Evolutionary conservation across 2,329 filamentous ascomycete species (phyloP).

Genomic region (Ophiosphaerella narmari): DNA sequence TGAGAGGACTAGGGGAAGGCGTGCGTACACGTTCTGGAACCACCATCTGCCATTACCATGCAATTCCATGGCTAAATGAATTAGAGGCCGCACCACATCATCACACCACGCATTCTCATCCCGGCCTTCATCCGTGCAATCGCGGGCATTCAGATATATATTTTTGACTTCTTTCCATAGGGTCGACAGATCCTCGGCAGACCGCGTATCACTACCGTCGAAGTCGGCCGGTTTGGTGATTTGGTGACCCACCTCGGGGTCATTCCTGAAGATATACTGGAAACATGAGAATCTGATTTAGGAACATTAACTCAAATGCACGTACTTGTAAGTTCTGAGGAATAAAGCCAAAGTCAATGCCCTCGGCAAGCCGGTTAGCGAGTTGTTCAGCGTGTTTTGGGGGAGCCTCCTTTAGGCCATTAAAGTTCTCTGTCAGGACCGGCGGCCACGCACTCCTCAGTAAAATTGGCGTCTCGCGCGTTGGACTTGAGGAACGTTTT

Average conservation of each 20-base stretch:
- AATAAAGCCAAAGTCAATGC: conserved; percentile 20
- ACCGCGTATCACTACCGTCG: conserved; percentile 9
- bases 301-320: conserved; percentile 2
- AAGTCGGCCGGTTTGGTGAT: conserved; percentile 17
- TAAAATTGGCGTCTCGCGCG: conserved; percentile 17
- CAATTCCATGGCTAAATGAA: too few species aligned
- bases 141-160: conserved; percentile 18
- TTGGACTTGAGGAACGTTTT: conserved; percentile 17
- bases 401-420: conserved; percentile 15
- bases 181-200: conserved; percentile 10
- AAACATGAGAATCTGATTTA: conserved; percentile 4
- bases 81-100: conserved; percentile 20
- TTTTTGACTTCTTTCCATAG: conserved; percentile 14
- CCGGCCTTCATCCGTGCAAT: conserved; percentile 14
- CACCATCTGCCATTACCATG: too few species aligned
- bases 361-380: conserved; percentile 15
- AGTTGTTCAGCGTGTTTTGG: conserved; percentile 14
- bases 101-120: conserved; percentile 18
- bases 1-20: conserved; percentile 1
- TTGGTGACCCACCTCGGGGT: conserved; percentile 18
- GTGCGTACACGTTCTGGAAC: neutral
- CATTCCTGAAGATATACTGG: conserved; percentile 16
- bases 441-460: conserved; percentile 16
- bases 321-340: conserved; percentile 17
- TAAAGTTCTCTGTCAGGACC: conserved; percentile 16